phyloP scores from a whole-genome alignment of 768 basidiomycete species.

The Leccinum olivaceopallidum region DNA sequence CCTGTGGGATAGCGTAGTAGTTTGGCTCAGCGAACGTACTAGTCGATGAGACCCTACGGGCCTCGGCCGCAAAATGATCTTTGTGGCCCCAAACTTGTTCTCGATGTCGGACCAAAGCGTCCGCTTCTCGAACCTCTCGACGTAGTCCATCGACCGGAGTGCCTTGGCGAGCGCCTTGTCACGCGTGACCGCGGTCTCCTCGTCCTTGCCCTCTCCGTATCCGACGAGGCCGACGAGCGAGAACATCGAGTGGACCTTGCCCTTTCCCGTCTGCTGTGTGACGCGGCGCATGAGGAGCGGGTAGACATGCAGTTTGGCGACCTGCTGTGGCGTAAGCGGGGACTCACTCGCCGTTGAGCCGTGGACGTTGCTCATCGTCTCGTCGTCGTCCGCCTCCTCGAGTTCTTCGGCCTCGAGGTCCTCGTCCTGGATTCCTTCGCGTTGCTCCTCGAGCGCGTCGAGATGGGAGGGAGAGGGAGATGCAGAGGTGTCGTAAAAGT shows the following conservation, averaged over 20 bases:
- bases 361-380: constrained; percentile 15
- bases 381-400: constrained; percentile 24
- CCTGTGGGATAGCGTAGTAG: constrained; percentile 39
- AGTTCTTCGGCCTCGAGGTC: constrained; percentile 13
- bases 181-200: constrained; percentile 50
- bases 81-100: constrained; percentile 82
- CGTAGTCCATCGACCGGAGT: constrained; percentile 86
- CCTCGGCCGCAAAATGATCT: constrained; percentile 76
- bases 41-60: constrained; percentile 62
- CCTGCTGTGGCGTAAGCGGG: constrained; percentile 23
- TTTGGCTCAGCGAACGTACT: no score
- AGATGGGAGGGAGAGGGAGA: constrained; percentile 2
- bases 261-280: constrained; percentile 91
- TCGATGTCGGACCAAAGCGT: constrained; percentile 94
- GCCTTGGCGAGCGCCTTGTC: constrained; percentile 67
- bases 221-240: constrained; percentile 78
- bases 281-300: constrained; percentile 55
- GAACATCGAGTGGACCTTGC: constrained; percentile 70
- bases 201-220: constrained; percentile 78
- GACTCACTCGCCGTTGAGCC: constrained; percentile 17
- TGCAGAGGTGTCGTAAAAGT: constrained; percentile 26
- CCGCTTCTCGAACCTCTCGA: constrained; percentile 90
- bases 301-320: constrained; percentile 40
- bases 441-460: constrained; percentile 6
- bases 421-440: constrained; percentile 11